Percentiles rank a stretch among this genome's conserved stretches.
phyloP scores from a whole-genome alignment of 1,284 basidiomycete genomes.

The Rhodotorula sp. region DNA sequence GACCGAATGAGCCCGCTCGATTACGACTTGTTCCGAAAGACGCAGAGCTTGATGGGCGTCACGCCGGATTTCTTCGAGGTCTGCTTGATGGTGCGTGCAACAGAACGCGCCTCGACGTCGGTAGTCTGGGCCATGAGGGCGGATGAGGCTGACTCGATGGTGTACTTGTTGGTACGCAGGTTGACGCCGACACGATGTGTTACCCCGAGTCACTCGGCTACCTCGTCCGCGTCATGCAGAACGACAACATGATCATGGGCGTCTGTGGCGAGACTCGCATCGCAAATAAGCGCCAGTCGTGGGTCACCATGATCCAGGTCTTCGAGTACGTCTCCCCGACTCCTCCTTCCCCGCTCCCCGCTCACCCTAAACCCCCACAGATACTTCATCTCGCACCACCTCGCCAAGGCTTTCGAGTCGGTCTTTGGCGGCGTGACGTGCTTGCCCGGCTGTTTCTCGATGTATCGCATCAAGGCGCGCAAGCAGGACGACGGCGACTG shows the following conservation, averaged over 20 bases:
- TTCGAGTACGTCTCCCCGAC: slow-evolving; percentile 39
- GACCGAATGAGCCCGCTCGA: slow-evolving; percentile 97
- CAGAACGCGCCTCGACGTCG: background rate
- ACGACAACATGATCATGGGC: slow-evolving; percentile 98
- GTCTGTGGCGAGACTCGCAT: slow-evolving; percentile 98
- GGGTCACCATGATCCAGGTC: slow-evolving; percentile 98
- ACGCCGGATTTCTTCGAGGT: slow-evolving; percentile 99
- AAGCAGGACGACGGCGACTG: slow-evolving; percentile 86
- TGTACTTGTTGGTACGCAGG: slow-evolving; percentile 54
- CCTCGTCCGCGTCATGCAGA: slow-evolving; percentile 95
- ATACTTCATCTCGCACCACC: slow-evolving; percentile 98
- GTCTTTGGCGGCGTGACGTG: slow-evolving; percentile 99
- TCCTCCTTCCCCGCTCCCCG: background rate
- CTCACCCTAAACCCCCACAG: slow-evolving; percentile 53
- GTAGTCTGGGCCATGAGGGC: background rate
- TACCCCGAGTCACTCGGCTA: slow-evolving; percentile 80
- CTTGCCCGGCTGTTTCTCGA: slow-evolving; percentile 97
- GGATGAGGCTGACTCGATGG: background rate
- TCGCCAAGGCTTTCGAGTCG: slow-evolving; percentile 97
- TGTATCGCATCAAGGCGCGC: slow-evolving; percentile 96
- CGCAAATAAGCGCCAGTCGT: slow-evolving; percentile 94
- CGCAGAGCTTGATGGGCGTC: slow-evolving; percentile 95
- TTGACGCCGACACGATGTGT: slow-evolving; percentile 96
- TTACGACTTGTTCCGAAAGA: slow-evolving; percentile 96
- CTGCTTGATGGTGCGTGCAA: slow-evolving; percentile 78